phyloP scores from a whole-genome alignment of 352 stramenopile species.

The Globisporangium spiculum region DNA sequence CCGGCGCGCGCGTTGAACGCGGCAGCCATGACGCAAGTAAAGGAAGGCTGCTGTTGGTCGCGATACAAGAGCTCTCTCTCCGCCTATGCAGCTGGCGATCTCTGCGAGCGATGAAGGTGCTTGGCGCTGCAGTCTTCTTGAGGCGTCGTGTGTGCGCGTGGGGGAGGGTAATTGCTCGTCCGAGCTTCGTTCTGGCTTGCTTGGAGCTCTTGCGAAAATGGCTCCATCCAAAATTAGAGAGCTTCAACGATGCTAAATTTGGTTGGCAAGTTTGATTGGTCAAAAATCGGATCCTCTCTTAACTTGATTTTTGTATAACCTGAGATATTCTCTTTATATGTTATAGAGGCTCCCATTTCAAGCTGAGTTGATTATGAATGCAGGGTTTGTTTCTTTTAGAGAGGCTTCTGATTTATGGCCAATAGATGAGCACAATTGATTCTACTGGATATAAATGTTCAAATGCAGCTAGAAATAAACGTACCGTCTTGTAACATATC shows the following conservation, averaged over 20 bases:
- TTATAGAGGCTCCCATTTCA: too few relatives aligned
- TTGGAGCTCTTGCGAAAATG: background rate
- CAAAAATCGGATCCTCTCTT: too few relatives aligned
- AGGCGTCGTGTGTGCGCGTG: background rate
- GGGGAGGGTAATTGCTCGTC: background rate
- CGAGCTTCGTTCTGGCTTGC: background rate
- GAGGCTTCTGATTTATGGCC: too few relatives aligned
- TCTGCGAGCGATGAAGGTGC: background rate
- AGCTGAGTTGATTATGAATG: too few relatives aligned
- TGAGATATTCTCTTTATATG: too few relatives aligned
- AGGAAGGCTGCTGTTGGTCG: background rate
- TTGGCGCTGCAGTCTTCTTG: background rate
- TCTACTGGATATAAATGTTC: too few relatives aligned
- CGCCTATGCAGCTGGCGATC: background rate
- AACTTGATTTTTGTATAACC: too few relatives aligned
- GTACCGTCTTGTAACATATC: too few relatives aligned
- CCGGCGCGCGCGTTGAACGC: constrained; percentile 3
- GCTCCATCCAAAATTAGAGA: background rate
- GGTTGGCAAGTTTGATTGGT: too few relatives aligned
- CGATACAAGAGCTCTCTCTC: background rate
- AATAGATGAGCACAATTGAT: too few relatives aligned
- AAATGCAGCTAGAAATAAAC: too few relatives aligned
- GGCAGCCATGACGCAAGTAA: background rate
- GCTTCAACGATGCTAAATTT: background rate
- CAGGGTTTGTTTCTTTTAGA: too few relatives aligned